These are phyloP conservation scores for Zoysia pacifica DNA, from an alignment of 176 grass and related monocot genomes.

Conservation along the genomic window DNA sequence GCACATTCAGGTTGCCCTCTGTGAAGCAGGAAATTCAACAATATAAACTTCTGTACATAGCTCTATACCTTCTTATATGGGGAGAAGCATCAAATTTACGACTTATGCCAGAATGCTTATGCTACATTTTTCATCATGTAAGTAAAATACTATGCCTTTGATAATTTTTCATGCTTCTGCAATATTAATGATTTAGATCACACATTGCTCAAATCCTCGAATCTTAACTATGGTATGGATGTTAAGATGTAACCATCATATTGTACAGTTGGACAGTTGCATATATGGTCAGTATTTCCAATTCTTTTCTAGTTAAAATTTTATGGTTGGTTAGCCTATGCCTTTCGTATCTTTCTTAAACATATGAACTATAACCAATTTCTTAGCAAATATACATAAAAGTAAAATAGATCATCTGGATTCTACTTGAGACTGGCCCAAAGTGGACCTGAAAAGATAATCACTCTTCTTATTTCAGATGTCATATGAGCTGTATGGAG, in stretches of 20 bases:
- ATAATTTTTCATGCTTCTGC: conserved; percentile 19
- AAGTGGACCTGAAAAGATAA: conserved; percentile 16
- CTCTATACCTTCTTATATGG: conserved; percentile 99
- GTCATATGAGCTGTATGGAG: conserved; percentile 95
- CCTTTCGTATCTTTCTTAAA: conserved; percentile 16
- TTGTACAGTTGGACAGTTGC: not conserved
- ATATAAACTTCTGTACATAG: conserved; percentile 92
- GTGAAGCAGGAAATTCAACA: conserved; percentile 97
- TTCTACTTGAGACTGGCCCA: not conserved
- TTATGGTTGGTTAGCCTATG: conserved; percentile 23
- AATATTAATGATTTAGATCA: conserved; percentile 19
- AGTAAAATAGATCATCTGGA: conserved; percentile 14
- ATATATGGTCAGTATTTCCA: not conserved
- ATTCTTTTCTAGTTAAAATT: not conserved
- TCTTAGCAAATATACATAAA: not conserved
- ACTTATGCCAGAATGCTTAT: conserved; percentile 93
- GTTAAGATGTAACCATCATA: not conserved
- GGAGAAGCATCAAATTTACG: conserved; percentile 92
- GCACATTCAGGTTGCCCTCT: conserved; percentile 73
- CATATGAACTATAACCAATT: not conserved
- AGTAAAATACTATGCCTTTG: conserved; percentile 19
- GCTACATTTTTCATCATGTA: conserved; percentile 96
- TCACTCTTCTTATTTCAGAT: conserved; percentile 71
- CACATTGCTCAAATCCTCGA: not conserved
- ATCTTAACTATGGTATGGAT: not conserved